A percentile compares a stretch with the other conserved stretches of the same genome.
Conservation (phyloP, 306 rosid species). For the Rosa multiflora region DNA sequence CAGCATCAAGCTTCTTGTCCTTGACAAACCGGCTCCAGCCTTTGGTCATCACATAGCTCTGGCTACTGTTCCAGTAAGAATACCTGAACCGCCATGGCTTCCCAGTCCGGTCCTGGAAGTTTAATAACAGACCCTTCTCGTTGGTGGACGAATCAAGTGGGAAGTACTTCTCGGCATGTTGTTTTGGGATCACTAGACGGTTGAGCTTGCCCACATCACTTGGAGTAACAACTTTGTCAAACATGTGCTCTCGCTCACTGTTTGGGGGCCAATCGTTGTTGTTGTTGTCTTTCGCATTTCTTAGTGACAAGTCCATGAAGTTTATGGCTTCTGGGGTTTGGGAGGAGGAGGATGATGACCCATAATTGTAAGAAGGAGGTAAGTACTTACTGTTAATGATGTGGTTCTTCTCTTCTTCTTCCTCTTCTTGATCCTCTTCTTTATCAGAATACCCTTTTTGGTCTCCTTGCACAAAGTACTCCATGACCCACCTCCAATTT, state of each 20-base stretch:
- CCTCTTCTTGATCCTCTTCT: conserved; percentile 49
- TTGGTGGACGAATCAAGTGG: conserved; percentile 59
- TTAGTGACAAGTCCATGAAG: conserved; percentile 17
- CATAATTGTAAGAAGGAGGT: conserved; percentile 6
- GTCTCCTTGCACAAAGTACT: conserved; percentile 41
- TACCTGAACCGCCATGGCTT: conserved; percentile 83
- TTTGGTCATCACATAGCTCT: conserved; percentile 91
- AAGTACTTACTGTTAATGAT: conserved; percentile 7
- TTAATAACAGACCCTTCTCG: conserved; percentile 64
- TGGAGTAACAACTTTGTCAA: conserved; percentile 83
- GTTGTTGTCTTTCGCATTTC: background rate
- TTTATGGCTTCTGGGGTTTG: conserved; percentile 18
- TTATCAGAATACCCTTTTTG: conserved; percentile 42
- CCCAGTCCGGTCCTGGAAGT: conserved; percentile 68
- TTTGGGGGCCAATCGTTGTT: conserved; percentile 17
- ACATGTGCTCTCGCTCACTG: conserved; percentile 76
- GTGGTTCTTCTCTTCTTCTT: background rate
- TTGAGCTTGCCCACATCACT: conserved; percentile 92
- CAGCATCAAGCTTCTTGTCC: conserved; percentile 82
- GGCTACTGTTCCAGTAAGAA: conserved; percentile 93
- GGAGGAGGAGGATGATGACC: conserved; percentile 1
- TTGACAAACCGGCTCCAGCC: conserved; percentile 95
- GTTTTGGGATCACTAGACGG: conserved; percentile 83
- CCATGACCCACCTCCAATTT: conserved; percentile 43
- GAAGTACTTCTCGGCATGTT: conserved; percentile 78